Evolutionary conservation across 1,284 basidiomycete species (phyloP), one percentile per base, ranked within the genome.

Genomic region (Chalciporus sp.): DNA sequence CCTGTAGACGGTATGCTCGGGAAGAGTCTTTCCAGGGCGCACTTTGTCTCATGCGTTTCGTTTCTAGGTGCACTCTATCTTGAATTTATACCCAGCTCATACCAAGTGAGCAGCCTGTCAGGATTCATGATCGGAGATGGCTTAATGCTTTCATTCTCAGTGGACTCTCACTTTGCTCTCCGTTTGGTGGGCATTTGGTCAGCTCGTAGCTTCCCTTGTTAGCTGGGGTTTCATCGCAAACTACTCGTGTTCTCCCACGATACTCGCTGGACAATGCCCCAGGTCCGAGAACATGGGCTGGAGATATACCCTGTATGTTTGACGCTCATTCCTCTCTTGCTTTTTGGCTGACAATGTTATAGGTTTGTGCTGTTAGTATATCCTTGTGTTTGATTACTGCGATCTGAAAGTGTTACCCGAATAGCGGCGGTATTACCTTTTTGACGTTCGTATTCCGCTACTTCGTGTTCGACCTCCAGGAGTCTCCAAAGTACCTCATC

Each of bases 151-250:
- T 1, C n/a, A 7, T 50, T 44, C 14, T n/a, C 8, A 85, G 75
- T 86, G 81, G 78, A 78, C 83, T 35, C 69, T 87, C 42, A 87
- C 84, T 0, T 71, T 87, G n/a, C 75, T 87, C 1, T 84, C 82
- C 9, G 75, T 80, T 27, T 86, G 82, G 78, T 88, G 85, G 85
- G 81, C 82, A 16, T 62, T 86, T 20, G 85, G 85, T 1, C 83
- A 84, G 59, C 70, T 84, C 16, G 60, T 81, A 28, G 79, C 78
- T 12, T 80, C 78, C 23, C 62, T 83, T 42, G 72, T 84, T 26
- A 73, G 76, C 14, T 81, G 79, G 76, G 70, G 66, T 4, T 78
- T 82, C 61, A 80, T 84, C 53, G 73, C 72, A 19, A 79, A 79
- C 58, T 83, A 71, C 58, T 79, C 79, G 3, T 80, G 78, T 58